phyloP scores from a whole-genome alignment of 2,329 filamentous ascomycete genomes.

The Byssothecium circinans region DNA sequence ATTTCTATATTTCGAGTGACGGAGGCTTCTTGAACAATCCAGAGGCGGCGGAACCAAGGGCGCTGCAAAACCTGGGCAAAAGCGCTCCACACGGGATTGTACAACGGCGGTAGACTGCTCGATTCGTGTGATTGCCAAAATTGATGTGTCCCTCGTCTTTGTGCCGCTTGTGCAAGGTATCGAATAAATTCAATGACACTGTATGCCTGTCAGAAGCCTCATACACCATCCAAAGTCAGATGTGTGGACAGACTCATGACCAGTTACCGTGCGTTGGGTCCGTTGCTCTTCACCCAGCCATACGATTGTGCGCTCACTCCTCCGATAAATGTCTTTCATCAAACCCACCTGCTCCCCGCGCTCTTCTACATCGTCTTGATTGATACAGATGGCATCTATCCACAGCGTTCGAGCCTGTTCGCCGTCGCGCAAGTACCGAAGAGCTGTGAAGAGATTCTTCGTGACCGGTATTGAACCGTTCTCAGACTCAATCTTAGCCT shows the following conservation, averaged over 20 bases:
- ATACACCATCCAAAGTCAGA: no score
- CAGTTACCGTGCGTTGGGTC: no score
- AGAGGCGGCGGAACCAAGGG: constrained; percentile 3
- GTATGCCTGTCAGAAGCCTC: no score
- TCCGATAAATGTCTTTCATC: constrained; percentile 30
- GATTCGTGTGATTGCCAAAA: not conserved
- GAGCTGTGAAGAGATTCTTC: constrained; percentile 9
- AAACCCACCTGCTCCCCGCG: constrained; percentile 15
- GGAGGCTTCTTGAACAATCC: no score
- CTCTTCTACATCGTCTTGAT: constrained; percentile 17
- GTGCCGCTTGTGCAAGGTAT: constrained; percentile 3
- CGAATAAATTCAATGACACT: constrained; percentile 5
- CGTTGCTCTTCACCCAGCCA: constrained; percentile 28
- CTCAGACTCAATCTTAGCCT: constrained; percentile 4
- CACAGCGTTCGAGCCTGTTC: constrained; percentile 3
- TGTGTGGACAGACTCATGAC: no score
- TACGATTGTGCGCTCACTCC: constrained; percentile 21
- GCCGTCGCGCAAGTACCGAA: constrained; percentile 7
- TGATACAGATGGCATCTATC: constrained; percentile 21
- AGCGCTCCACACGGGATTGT: constrained; percentile 8
- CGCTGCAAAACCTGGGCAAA: constrained; percentile 12
- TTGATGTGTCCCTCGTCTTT: not conserved
- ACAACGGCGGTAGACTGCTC: constrained; percentile 8
- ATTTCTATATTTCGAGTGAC: no score
- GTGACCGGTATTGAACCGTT: constrained; percentile 4